Percentiles rank a stretch among this genome's conserved stretches.
These are phyloP conservation scores for Scutellaria galericulata DNA, from an alignment of 257 asterid genomes.

Conservation along the genomic window DNA sequence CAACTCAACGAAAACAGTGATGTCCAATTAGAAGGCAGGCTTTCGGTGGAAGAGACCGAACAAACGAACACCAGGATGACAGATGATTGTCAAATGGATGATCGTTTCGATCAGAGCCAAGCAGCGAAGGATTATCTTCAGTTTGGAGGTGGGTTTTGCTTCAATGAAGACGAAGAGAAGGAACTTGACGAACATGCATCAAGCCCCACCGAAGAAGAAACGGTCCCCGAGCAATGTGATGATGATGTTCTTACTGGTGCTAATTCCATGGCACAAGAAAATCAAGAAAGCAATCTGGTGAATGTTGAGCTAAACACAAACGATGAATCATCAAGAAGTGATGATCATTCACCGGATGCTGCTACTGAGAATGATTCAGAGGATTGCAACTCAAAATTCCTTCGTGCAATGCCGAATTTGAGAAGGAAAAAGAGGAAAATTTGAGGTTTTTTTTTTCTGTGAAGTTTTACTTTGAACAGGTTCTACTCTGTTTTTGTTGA, in stretches of 20 bases:
- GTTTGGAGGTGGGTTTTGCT: constrained; percentile 86
- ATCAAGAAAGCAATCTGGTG: constrained; percentile 22
- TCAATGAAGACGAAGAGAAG: constrained; percentile 56
- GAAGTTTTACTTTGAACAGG: too few relatives aligned
- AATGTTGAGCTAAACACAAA: constrained; percentile 26
- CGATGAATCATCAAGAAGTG: neutral
- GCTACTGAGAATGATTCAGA: constrained; percentile 29
- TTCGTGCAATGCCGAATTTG: constrained; percentile 86
- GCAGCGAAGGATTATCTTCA: constrained; percentile 57
- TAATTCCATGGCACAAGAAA: constrained; percentile 34
- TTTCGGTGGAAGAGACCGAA: constrained; percentile 37
- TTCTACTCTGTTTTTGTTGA: too few relatives aligned
- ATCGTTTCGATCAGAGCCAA: constrained; percentile 36
- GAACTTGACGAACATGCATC: constrained; percentile 36
- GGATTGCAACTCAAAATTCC: constrained; percentile 33
- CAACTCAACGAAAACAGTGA: constrained; percentile 24
- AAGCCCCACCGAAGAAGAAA: constrained; percentile 22
- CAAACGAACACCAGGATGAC: constrained; percentile 13
- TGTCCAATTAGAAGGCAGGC: constrained; percentile 27
- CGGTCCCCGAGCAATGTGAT: constrained; percentile 27
- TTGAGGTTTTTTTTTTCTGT: constrained; percentile 24
- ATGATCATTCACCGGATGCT: constrained; percentile 17
- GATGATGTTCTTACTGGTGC: neutral
- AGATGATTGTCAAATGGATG: constrained; percentile 38
- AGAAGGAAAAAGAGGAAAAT: constrained; percentile 57